Conservation (phyloP, 2,329 filamentous ascomycete species). For the Diaporthe sp. region DNA sequence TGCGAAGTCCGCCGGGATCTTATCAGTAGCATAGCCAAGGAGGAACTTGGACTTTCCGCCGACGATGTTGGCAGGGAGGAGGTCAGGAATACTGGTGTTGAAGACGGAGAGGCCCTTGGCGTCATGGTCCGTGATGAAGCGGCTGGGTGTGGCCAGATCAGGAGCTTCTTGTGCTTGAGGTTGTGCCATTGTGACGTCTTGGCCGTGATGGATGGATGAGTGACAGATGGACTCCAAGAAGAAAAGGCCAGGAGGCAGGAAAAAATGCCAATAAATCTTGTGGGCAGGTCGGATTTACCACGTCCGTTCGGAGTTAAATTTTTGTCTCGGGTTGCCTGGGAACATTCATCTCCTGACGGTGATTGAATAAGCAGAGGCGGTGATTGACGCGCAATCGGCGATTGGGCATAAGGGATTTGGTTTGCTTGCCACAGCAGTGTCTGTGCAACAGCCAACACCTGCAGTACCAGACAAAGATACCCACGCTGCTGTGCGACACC, state of each 20-base stretch:
- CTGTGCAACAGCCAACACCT: background rate
- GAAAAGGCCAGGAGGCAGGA: background rate
- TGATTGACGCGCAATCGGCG: background rate
- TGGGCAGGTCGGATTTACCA: background rate
- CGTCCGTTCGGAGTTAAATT: background rate
- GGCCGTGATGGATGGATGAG: too few relatives aligned
- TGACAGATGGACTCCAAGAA: background rate
- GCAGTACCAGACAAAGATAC: background rate
- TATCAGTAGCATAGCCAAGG: slow-evolving; percentile 15
- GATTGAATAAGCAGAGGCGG: background rate
- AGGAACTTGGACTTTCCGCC: slow-evolving; percentile 24
- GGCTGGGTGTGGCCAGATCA: background rate
- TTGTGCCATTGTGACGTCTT: slow-evolving; percentile 6
- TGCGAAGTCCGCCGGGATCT: slow-evolving; percentile 16
- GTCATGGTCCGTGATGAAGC: slow-evolving; percentile 39
- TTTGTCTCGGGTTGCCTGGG: background rate
- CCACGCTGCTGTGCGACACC: background rate
- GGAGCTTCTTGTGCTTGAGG: slow-evolving; percentile 1
- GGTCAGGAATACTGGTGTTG: slow-evolving; percentile 28
- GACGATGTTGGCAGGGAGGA: slow-evolving; percentile 28
- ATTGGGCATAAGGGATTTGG: background rate
- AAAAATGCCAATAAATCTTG: too few relatives aligned
- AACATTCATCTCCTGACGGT: background rate
- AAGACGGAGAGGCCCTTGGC: slow-evolving; percentile 35
- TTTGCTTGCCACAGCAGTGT: background rate